phyloP scores from a whole-genome alignment of 2,329 filamentous ascomycete genomes.

The Colletotrichum endophyticum region DNA sequence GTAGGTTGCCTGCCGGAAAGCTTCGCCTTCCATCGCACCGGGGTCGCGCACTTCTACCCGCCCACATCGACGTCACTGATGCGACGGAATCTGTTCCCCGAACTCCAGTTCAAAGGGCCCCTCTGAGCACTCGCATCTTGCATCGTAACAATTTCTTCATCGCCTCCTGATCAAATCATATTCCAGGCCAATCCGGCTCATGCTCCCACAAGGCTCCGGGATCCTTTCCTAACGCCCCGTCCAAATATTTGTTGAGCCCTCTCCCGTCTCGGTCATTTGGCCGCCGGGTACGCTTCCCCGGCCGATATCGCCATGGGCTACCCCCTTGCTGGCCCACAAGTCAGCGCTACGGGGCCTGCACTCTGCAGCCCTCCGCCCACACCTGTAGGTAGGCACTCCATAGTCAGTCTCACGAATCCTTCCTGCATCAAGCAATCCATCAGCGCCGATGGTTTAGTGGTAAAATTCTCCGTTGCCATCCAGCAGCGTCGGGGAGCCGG shows the following conservation, averaged over 20 bases:
- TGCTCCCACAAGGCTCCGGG: background rate
- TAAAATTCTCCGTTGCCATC: background rate
- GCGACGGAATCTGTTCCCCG: background rate
- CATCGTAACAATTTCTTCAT: background rate
- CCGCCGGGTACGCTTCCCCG: background rate
- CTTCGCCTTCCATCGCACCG: background rate
- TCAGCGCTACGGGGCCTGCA: background rate
- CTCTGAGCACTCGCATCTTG: background rate
- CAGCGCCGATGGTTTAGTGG: background rate
- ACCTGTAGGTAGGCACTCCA: background rate
- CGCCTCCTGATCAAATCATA: background rate
- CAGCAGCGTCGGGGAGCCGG: background rate
- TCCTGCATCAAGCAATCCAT: background rate
- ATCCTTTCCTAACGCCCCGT: background rate
- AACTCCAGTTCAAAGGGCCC: background rate
- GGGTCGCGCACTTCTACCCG: background rate
- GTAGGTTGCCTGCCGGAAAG: background rate
- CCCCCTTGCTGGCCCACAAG: background rate
- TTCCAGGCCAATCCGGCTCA: background rate
- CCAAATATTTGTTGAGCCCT: background rate
- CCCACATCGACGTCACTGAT: conserved; percentile 12
- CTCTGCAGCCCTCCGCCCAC: background rate
- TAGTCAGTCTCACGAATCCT: fast-evolving
- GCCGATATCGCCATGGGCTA: background rate
- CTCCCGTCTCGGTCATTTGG: background rate